Evolutionary conservation across 2,329 filamentous ascomycete species (phyloP).

Genomic region (Ceratocystis alfenasii): DNA sequence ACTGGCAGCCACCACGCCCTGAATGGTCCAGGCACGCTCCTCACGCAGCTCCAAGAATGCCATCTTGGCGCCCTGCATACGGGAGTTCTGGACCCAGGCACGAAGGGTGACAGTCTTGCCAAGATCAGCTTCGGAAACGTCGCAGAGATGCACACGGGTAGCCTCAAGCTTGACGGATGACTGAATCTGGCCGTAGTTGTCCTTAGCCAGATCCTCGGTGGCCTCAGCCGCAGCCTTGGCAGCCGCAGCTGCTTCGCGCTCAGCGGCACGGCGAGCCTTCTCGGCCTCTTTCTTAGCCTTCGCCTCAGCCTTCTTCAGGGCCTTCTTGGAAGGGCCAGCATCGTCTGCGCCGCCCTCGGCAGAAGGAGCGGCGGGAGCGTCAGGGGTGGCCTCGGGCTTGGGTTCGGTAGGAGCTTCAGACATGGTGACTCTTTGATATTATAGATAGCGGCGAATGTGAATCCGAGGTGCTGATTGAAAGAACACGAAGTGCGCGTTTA

Average conservation of each 20-base stretch:
- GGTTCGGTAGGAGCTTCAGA: conserved; percentile 29
- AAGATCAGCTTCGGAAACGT: conserved; percentile 51
- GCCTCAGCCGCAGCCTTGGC: conserved; percentile 54
- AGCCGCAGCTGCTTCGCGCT: conserved; percentile 60
- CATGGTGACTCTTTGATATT: conserved; percentile 24
- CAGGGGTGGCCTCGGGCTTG: conserved; percentile 18
- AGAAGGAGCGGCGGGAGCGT: conserved; percentile 5
- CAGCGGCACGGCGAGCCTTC: conserved; percentile 61
- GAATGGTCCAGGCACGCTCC: conserved; percentile 63
- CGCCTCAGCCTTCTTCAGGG: conserved; percentile 68
- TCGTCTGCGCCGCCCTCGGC: conserved; percentile 22
- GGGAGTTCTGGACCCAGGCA: conserved; percentile 74
- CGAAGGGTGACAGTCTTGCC: conserved; percentile 64
- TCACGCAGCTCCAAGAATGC: conserved; percentile 77
- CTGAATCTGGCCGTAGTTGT: conserved; percentile 66
- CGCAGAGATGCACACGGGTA: conserved; percentile 47
- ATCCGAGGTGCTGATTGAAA: not conserved
- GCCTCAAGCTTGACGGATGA: conserved; percentile 46
- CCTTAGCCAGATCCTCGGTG: conserved; percentile 56
- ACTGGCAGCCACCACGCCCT: conserved; percentile 69
- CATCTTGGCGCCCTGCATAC: conserved; percentile 83
- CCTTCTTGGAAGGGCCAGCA: conserved; percentile 56
- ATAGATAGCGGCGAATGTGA: not conserved
- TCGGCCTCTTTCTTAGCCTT: conserved; percentile 82
- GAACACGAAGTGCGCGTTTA: not conserved